Evolutionary conservation across 2,329 filamentous ascomycete genomes (phyloP), one percentile per base, ranked within the genome.

Genomic region (Colletotrichum lentis): DNA sequence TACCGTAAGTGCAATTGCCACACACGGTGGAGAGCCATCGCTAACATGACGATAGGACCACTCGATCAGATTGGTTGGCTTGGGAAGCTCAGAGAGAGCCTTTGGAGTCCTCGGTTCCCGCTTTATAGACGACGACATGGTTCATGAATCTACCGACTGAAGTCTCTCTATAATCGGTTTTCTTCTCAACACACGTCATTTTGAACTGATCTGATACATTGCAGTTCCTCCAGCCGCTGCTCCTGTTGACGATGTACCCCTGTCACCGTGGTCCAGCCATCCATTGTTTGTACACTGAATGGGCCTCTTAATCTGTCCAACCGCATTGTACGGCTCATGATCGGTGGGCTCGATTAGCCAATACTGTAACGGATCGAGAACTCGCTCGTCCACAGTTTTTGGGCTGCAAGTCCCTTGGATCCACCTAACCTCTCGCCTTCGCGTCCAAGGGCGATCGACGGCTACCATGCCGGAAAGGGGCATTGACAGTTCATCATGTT

Each of bases 51-150:
- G 1, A 18, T 72, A 96, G 92, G 74, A 99, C 96, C 62, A 98
- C 96, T 68, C 90, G 93, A 77, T 97, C 94, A 72, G 96, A 99
- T 79, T 99, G 96, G 96, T 83, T 99, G 74, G 95, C 95, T 64
- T 99, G 96, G 96, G 96, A 99, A 78, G 84, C 85, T 20, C 88
- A 91, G 77, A 86, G 92, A 75, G 84, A 88, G 71, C 86, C 90
- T 18, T 73, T 91, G 70, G 91, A 94, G 76, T 81, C 84, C 70
- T 89, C 90, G 10, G 84, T 90, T 68, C 84, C 88, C 72, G 89
- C 88, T 31, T 82, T 91, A 76, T 87, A 78, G 74, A 71, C 44
- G 74, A 70, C 39, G 41, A 61, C 44, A 59, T 39, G 41, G 56
- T 53, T 11, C 43, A 47, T 5, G 22, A 24, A 31, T 35, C 2